These are phyloP conservation scores for Murraya paniculata DNA, from an alignment of 345 rosid genomes.

Conservation along the genomic window DNA sequence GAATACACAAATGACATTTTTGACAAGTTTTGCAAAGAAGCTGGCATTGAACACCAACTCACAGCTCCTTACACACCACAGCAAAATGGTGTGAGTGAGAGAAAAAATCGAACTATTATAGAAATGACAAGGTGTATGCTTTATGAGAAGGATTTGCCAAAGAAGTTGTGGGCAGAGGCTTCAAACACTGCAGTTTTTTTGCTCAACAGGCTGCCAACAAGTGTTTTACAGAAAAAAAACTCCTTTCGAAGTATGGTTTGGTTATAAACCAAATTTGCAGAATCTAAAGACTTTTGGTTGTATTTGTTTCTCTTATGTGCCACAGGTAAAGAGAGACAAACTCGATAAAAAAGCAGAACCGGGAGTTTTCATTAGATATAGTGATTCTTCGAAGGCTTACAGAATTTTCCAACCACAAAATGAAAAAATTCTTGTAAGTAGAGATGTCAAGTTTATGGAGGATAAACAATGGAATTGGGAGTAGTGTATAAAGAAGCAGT, in stretches of 20 bases:
- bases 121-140: no score
- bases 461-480: background rate
- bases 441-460: background rate
- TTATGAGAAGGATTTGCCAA: no score
- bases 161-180: background rate
- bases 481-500: no score
- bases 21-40: background rate
- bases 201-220: background rate
- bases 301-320: background rate
- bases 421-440: background rate
- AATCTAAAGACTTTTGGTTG: background rate
- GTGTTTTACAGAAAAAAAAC: background rate
- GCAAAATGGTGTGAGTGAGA: no score
- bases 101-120: no score
- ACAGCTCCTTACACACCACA: background rate
- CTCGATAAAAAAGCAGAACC: background rate
- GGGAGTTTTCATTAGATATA: no score
- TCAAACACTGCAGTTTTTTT: background rate
- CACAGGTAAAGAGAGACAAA: background rate
- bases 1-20: background rate
- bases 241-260: background rate
- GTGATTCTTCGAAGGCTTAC: no score
- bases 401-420: background rate
- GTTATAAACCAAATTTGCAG: background rate
- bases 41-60: background rate